Evolutionary conservation across 1,284 basidiomycete genomes (phyloP).

Genomic region (Moesziomyces parantarcticus): DNA sequence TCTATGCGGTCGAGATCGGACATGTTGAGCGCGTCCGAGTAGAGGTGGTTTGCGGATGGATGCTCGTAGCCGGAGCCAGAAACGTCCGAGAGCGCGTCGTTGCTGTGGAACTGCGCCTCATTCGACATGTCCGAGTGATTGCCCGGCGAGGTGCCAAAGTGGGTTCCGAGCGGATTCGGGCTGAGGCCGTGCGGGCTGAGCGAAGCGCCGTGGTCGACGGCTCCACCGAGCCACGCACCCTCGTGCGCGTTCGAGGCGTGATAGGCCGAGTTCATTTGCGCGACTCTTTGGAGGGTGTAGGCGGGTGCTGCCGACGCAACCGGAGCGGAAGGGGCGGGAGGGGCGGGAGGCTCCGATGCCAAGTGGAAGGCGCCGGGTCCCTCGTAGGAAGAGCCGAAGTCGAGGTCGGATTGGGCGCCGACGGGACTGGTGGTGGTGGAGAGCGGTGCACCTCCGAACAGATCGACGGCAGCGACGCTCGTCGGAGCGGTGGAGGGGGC

Average conservation of each 20-base stretch:
- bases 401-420: constrained; percentile 22
- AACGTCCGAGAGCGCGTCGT: constrained; percentile 33
- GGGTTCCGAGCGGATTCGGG: constrained; percentile 11
- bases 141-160: constrained; percentile 45
- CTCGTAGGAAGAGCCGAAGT: constrained; percentile 41
- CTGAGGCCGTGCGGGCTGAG: constrained; percentile 11
- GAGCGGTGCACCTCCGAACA: constrained; percentile 33
- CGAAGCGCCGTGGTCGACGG: constrained; percentile 10
- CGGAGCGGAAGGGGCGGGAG: background rate
- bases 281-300: background rate
- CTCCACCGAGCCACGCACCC: constrained; percentile 36
- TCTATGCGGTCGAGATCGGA: constrained; percentile 17
- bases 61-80: constrained; percentile 34
- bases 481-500: constrained; percentile 4
- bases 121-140: constrained; percentile 49
- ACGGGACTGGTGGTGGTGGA: constrained; percentile 27
- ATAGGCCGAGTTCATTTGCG: constrained; percentile 35
- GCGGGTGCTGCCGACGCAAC: background rate
- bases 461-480: constrained; percentile 14
- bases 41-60: constrained; percentile 24
- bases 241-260: constrained; percentile 30
- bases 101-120: constrained; percentile 44
- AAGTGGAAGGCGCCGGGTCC: constrained; percentile 19
- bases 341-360: background rate
- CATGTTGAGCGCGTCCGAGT: constrained; percentile 37